Evolutionary conservation across 805 yeast genomes (phyloP).

Genomic region (Kodamaea jinghongensis): DNA sequence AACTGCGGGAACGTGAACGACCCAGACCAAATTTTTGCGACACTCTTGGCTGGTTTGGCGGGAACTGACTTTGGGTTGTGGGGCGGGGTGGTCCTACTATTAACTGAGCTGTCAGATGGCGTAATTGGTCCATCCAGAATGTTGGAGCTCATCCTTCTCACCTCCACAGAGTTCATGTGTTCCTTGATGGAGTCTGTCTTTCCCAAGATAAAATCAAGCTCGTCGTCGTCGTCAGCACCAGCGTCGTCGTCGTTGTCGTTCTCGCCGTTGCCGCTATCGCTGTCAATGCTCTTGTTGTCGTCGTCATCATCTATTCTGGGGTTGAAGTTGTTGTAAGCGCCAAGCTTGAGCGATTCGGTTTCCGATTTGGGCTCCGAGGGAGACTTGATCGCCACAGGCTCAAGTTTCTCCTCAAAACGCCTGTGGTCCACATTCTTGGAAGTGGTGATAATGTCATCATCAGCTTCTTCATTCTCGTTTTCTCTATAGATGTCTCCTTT

Average conservation of each 20-base stretch:
- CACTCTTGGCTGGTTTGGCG: background rate
- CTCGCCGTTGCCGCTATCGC: slow-evolving; percentile 9
- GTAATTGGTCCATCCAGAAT: background rate
- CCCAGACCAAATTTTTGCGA: slow-evolving; percentile 46
- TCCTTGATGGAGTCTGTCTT: slow-evolving; percentile 13
- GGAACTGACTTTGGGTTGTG: too few species aligned
- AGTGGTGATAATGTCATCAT: slow-evolving; percentile 26
- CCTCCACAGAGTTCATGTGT: slow-evolving; percentile 17
- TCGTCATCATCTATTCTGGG: slow-evolving; percentile 26
- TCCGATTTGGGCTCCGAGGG: slow-evolving; percentile 1
- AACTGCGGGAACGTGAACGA: slow-evolving; percentile 48
- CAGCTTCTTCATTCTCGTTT: slow-evolving; percentile 21
- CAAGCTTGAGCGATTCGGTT: background rate
- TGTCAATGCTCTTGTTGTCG: slow-evolving; percentile 6
- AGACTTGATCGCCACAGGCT: slow-evolving; percentile 1
- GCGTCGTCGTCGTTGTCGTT: slow-evolving; percentile 10
- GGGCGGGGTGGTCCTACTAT: background rate
- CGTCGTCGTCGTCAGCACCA: slow-evolving; percentile 5
- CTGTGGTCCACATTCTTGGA: slow-evolving; percentile 36
- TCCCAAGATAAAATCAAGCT: slow-evolving; percentile 5
- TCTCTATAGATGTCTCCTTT: slow-evolving; percentile 86
- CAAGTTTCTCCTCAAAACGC: slow-evolving; percentile 16
- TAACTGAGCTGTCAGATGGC: background rate
- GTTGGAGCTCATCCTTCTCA: slow-evolving; percentile 11
- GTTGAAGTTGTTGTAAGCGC: slow-evolving; percentile 17